phyloP scores from a whole-genome alignment of 768 basidiomycete species.

The Leucosporidium scottii region DNA sequence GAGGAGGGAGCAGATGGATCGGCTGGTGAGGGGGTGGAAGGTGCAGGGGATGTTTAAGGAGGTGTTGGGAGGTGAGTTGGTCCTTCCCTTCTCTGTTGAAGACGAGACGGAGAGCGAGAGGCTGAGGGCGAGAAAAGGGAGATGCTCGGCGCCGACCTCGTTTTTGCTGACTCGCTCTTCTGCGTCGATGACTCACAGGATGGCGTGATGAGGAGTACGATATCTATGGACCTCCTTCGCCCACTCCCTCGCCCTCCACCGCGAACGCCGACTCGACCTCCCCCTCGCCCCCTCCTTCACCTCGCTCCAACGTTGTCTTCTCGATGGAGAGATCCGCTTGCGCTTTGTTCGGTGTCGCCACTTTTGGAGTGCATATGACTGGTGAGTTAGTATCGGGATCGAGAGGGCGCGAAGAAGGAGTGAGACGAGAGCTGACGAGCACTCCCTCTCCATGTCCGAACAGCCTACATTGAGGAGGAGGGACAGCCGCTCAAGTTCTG shows the following conservation, averaged over 20 bases:
- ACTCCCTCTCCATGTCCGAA: background rate
- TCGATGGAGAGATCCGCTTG: constrained; percentile 84
- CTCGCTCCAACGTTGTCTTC: constrained; percentile 62
- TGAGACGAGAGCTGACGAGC: background rate
- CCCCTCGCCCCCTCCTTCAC: constrained; percentile 45
- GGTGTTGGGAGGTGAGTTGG: constrained; percentile 40
- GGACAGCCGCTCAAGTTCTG: constrained; percentile 60
- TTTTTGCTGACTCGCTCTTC: no score
- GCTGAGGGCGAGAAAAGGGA: no score
- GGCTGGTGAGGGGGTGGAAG: constrained; percentile 41
- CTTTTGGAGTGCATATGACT: constrained; percentile 88
- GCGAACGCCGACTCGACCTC: constrained; percentile 47
- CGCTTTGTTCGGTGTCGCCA: constrained; percentile 78
- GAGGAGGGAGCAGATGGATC: constrained; percentile 35
- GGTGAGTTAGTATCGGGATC: constrained; percentile 37
- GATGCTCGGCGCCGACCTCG: background rate
- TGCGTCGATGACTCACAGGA: constrained; percentile 42
- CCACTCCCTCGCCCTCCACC: constrained; percentile 42
- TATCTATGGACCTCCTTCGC: constrained; percentile 50
- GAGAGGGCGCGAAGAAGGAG: background rate
- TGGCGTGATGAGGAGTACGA: constrained; percentile 80
- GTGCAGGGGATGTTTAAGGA: constrained; percentile 39
- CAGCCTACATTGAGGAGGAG: constrained; percentile 47
- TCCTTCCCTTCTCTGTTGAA: background rate
- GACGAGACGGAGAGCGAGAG: background rate